Percentiles rank a stretch among this genome's conserved stretches.
These are phyloP conservation scores for Aspergillus bridgeri DNA, from an alignment of 495 filamentous ascomycete genomes.

Conservation along the genomic window DNA sequence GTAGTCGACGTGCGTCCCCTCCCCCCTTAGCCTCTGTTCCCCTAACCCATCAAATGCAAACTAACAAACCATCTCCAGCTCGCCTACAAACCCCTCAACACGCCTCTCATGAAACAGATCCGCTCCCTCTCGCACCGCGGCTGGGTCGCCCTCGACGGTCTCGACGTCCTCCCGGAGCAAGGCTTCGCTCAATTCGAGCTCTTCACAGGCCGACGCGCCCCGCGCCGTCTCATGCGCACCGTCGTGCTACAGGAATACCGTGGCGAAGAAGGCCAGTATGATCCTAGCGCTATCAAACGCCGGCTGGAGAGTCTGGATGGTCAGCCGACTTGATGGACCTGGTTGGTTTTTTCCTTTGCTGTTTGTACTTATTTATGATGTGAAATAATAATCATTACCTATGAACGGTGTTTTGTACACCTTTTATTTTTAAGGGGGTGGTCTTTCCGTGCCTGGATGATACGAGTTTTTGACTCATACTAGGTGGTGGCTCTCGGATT, in stretches of 20 bases:
- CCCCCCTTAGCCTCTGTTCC: not conserved
- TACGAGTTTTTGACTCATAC: too few relatives aligned
- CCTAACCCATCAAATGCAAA: not conserved
- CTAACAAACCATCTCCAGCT: conserved; percentile 37
- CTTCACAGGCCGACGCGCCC: conserved; percentile 73
- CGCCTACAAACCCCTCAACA: conserved; percentile 69
- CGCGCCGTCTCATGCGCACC: conserved; percentile 61
- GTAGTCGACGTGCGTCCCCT: conserved; percentile 59
- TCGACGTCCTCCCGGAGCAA: conserved; percentile 75
- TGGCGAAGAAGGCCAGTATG: conserved; percentile 36
- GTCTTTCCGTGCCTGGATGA: too few relatives aligned
- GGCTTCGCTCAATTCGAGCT: conserved; percentile 79
- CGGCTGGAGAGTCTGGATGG: conserved; percentile 38
- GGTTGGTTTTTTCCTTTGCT: not conserved
- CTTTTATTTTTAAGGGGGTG: too few relatives aligned
- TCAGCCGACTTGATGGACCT: conserved; percentile 25
- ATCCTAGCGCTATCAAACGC: conserved; percentile 29
- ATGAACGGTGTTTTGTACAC: too few relatives aligned
- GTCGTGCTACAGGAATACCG: conserved; percentile 41
- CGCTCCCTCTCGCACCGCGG: conserved; percentile 52
- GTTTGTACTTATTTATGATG: too few relatives aligned
- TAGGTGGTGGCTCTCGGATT: too few relatives aligned
- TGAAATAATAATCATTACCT: too few relatives aligned
- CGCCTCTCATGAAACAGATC: conserved; percentile 66
- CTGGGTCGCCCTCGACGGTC: conserved; percentile 73